phyloP scores from a whole-genome alignment of 345 rosid genomes.

The Salix viminalis region DNA sequence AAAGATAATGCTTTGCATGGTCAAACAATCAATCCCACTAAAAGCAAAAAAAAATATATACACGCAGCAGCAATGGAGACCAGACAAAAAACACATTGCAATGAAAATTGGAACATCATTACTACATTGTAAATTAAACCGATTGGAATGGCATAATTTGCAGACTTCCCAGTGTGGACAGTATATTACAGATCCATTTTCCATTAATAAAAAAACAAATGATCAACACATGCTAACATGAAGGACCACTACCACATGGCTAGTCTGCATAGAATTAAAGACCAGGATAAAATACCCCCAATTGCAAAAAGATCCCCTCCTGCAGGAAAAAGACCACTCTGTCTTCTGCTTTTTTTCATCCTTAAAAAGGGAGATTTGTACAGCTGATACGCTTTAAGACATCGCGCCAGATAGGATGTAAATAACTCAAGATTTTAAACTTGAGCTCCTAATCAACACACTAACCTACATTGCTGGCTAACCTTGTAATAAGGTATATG shows the following conservation, averaged over 20 bases:
- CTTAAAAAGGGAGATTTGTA: not conserved
- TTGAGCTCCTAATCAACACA: not conserved
- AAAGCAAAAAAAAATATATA: no score
- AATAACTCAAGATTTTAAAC: not conserved
- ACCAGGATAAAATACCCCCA: not conserved
- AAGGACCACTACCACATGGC: not conserved
- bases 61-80: no score
- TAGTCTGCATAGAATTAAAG: no score
- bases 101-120: not conserved
- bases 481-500: not conserved
- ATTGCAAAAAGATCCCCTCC: not conserved
- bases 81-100: no score
- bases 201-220: no score
- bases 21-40: not conserved
- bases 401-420: no score
- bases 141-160: not conserved
- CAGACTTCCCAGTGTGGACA: not conserved
- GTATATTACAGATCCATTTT: not conserved
- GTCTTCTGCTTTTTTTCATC: not conserved
- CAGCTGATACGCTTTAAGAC: not conserved
- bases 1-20: not conserved
- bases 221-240: not conserved
- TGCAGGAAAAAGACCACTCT: not conserved
- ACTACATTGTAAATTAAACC: not conserved
- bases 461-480: not conserved